Base-by-base conservation (phyloP, 1,284 basidiomycete species). In the Salmacisia buchloeana region DNA sequence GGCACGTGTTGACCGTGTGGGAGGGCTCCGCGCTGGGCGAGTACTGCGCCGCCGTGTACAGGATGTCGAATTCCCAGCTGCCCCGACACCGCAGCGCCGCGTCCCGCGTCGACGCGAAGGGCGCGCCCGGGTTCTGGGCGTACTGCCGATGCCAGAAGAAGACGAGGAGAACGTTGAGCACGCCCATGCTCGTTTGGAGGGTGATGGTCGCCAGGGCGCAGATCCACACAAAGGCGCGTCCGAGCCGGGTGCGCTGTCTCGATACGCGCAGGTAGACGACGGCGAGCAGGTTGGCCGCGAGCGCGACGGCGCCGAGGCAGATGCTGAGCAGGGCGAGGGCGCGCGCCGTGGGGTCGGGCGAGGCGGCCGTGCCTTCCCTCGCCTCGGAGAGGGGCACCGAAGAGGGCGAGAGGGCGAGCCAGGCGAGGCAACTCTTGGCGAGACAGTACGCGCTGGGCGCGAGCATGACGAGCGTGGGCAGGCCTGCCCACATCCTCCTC, bases 31-130 rank as follows among this genome's bases (percentile, higher is more conserved):
- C 31, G 21, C 41, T 21, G 27, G 49, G 59, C 34, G 62, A 64
- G 56, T 27, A 45, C 7, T 31, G 25, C 18, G 62, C 58, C 9
- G 65, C 65, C n/a, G 46, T 58, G 58, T 63, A 66, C 23, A 66
- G 65, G 3, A 66, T 25, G 25, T 66, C 65, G 23, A 66, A 52
- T 33, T 66, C 65, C 65, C 65, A 66, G 12, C n/a, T 49, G 27
- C 65, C 65, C 12, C 7, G 15, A 34, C 65, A 66, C 13, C 65
- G 45, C 36, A 41, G 58, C 18, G 29, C 56, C 25, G 65, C 65
- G 36, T 66, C 63, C 21, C 65, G 52, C 21, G 59, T 65, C 18
- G 49, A 29, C 25, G 58, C 63, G 18, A 65, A 54, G 12, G 61
- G 61, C n/a, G 49, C 35, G 12, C 43, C 18, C n/a, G 60, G 39